A percentile compares a stretch with the other conserved stretches of the same genome.
phyloP scores from a whole-genome alignment of 2,329 filamentous ascomycete genomes.

The Penicillium sp. region DNA sequence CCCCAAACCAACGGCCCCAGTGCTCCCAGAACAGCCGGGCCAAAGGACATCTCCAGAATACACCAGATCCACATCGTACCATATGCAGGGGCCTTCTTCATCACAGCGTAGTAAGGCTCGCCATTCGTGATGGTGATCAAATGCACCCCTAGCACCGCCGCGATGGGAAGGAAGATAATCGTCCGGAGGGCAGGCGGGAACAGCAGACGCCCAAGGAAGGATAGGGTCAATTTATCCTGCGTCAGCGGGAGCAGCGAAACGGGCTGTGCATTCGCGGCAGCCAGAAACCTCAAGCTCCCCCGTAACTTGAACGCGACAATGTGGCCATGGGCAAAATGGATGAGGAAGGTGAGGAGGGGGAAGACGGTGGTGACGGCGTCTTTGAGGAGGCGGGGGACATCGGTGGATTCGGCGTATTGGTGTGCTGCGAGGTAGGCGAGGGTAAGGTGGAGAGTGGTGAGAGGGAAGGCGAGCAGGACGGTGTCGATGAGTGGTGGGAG shows the following conservation, averaged over 20 bases:
- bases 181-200: constrained; percentile 37
- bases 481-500: constrained; percentile 45
- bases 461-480: constrained; percentile 42
- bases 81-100: constrained; percentile 87
- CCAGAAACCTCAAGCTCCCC: constrained; percentile 5
- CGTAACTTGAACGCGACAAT: constrained; percentile 34
- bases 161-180: constrained; percentile 33
- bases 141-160: constrained; percentile 63
- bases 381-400: constrained; percentile 31
- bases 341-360: constrained; percentile 43
- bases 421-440: constrained; percentile 47
- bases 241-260: constrained; percentile 29
- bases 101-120: constrained; percentile 77
- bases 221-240: constrained; percentile 24
- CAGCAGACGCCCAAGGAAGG: constrained; percentile 29
- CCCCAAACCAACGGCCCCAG: constrained; percentile 52
- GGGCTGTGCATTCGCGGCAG: constrained; percentile 8
- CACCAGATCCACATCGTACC: constrained; percentile 93
- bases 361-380: constrained; percentile 42
- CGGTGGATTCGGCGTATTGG: constrained; percentile 45
- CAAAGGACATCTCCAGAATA: constrained; percentile 77
- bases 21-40: constrained; percentile 60
- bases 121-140: constrained; percentile 78
- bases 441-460: constrained; percentile 47
- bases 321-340: constrained; percentile 47